A percentile compares a stretch with the other conserved stretches of the same genome.
Evolutionary conservation across 2,329 filamentous ascomycete genomes (phyloP).

Genomic region (Biscogniauxia sp.): DNA sequence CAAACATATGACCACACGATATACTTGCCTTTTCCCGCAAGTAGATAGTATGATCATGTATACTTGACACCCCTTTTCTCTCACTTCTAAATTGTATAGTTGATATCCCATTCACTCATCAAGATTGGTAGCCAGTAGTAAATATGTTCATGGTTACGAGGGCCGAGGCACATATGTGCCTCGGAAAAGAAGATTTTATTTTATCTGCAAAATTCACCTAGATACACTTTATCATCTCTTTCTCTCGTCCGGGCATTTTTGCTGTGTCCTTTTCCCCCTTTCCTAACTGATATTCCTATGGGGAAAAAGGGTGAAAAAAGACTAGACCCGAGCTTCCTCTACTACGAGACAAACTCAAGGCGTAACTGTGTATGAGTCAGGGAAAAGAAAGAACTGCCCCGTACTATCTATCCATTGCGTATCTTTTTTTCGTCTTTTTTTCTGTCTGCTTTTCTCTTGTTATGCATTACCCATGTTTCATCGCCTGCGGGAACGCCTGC

Average conservation of each 20-base stretch:
- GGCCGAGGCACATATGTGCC: slow-evolving; percentile 35
- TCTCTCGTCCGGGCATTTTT: background rate
- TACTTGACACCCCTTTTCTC: too few species aligned
- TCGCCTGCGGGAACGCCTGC: background rate
- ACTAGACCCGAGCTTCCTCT: background rate
- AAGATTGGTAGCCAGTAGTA: background rate
- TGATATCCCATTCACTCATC: too few species aligned
- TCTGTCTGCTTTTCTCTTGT: background rate
- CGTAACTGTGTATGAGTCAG: background rate
- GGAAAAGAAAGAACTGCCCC: background rate
- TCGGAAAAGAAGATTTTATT: slow-evolving; percentile 33
- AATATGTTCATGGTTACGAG: slow-evolving; percentile 4
- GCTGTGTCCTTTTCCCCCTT: too few species aligned
- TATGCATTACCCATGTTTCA: background rate
- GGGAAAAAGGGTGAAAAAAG: background rate
- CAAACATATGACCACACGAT: too few species aligned
- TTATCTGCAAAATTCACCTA: slow-evolving; percentile 34
- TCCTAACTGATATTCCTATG: background rate
- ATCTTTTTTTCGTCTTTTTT: background rate
- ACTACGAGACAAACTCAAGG: background rate
- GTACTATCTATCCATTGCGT: background rate
- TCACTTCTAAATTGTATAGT: too few species aligned
- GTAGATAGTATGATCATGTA: too few species aligned
- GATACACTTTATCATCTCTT: slow-evolving; percentile 25
- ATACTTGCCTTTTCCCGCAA: too few species aligned